Evolutionary conservation across 164 flowering plant genomes (phyloP).

Genomic region (Piper longum): DNA sequence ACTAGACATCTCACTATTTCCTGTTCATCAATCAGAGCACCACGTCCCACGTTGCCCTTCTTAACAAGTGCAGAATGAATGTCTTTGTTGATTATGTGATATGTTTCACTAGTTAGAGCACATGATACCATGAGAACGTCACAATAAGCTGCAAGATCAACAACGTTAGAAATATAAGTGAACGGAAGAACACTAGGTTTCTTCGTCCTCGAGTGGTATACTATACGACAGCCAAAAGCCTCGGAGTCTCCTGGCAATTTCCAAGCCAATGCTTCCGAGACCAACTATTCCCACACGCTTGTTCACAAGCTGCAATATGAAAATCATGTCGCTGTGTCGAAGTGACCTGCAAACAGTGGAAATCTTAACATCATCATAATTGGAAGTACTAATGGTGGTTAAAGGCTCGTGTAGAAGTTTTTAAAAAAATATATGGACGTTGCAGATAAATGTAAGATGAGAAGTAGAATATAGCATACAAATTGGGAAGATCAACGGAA

Average conservation of each 20-base stretch:
- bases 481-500: too few species aligned
- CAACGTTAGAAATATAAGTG: constrained; percentile 17
- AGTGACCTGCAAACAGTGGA: not conserved
- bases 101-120: constrained; percentile 25
- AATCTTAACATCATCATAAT: too few species aligned
- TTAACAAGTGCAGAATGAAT: constrained; percentile 29
- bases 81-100: constrained; percentile 30
- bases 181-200: constrained; percentile 19
- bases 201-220: constrained; percentile 27
- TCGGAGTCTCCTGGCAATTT: constrained; percentile 26
- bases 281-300: constrained; percentile 41
- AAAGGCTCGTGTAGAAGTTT: too few species aligned
- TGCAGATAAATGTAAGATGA: too few species aligned
- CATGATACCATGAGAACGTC: constrained; percentile 32
- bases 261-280: constrained; percentile 32
- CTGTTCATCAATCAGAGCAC: constrained; percentile 30
- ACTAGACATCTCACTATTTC: constrained; percentile 37
- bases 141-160: constrained; percentile 26
- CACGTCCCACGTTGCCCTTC: constrained; percentile 38
- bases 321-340: not conserved
- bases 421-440: too few species aligned
- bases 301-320: constrained; percentile 24
- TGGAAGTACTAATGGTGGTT: too few species aligned
- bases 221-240: constrained; percentile 31
- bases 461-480: too few species aligned